Evolutionary conservation across 2,329 filamentous ascomycete species (phyloP).

Genomic region (Thielaviopsis punctulata): DNA sequence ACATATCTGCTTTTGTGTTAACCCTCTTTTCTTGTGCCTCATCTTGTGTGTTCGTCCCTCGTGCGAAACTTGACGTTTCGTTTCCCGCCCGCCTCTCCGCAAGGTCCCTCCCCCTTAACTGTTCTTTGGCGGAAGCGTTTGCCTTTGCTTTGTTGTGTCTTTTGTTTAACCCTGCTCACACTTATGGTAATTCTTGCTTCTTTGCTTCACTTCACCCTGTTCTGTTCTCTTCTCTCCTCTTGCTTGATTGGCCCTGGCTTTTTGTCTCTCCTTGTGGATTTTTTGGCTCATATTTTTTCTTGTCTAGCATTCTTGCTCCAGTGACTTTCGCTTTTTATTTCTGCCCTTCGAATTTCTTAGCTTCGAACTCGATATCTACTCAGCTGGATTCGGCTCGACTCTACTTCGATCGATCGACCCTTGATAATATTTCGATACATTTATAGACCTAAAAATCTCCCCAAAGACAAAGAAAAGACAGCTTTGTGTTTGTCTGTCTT

Average conservation of each 20-base stretch:
- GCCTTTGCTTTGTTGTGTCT: background rate
- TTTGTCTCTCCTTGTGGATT: slow-evolving; percentile 1
- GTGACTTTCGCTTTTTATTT: slow-evolving; percentile 6
- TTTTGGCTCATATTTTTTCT: too few species aligned
- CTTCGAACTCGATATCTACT: background rate
- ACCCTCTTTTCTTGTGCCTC: background rate
- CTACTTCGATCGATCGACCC: background rate
- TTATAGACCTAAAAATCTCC: too few species aligned
- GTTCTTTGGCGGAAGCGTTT: too few species aligned
- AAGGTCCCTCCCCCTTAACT: background rate
- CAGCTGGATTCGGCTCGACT: too few species aligned
- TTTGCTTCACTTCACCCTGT: background rate
- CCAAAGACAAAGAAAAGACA: too few species aligned
- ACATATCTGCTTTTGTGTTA: background rate
- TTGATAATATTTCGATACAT: background rate
- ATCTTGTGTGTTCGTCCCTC: background rate
- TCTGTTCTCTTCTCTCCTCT: background rate
- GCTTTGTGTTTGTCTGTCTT: too few species aligned
- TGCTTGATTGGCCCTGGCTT: too few species aligned
- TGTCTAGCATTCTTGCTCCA: background rate
- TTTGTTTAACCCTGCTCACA: background rate
- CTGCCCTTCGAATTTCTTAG: background rate
- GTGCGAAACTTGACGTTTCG: background rate
- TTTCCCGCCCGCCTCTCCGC: background rate
- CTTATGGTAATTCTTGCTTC: background rate